Percentiles rank a stretch among this genome's conserved stretches.
These are phyloP conservation scores for Phytopythium litorale DNA, from an alignment of 352 stramenopile species.

Conservation along the genomic window DNA sequence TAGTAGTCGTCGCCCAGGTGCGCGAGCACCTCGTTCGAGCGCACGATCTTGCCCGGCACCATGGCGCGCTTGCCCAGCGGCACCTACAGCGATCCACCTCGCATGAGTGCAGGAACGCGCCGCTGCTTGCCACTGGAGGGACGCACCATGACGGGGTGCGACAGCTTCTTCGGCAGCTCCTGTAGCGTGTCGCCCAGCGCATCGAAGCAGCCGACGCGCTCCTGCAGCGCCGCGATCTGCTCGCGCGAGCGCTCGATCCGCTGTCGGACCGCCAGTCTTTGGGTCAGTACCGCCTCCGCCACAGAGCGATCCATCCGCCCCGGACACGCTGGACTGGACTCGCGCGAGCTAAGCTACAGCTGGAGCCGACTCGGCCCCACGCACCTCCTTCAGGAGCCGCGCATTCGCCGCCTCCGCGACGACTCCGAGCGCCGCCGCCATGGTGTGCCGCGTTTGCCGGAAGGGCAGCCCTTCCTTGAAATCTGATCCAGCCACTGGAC, in stretches of 20 bases:
- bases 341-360: background rate
- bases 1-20: slow-evolving; percentile 83
- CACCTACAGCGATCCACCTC: slow-evolving; percentile 20
- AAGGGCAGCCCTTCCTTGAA: too few species aligned
- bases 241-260: slow-evolving; percentile 51
- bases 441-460: too few species aligned
- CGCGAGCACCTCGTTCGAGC: slow-evolving; percentile 80
- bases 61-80: slow-evolving; percentile 81
- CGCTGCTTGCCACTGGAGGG: background rate
- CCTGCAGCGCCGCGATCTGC: slow-evolving; percentile 47
- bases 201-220: slow-evolving; percentile 50
- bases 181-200: slow-evolving; percentile 45
- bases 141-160: slow-evolving; percentile 71
- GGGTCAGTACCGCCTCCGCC: background rate
- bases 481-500: too few species aligned
- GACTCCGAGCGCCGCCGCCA: slow-evolving; percentile 22
- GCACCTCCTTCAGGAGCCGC: slow-evolving; percentile 59
- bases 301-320: background rate
- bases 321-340: background rate
- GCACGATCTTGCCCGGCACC: slow-evolving; percentile 78
- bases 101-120: background rate
- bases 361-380: background rate
- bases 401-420: slow-evolving; percentile 46
- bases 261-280: slow-evolving; percentile 14
- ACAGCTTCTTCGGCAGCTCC: slow-evolving; percentile 77